Conservation (phyloP, 108 stramenopile species). For the Schizochytrium sp. region DNA sequence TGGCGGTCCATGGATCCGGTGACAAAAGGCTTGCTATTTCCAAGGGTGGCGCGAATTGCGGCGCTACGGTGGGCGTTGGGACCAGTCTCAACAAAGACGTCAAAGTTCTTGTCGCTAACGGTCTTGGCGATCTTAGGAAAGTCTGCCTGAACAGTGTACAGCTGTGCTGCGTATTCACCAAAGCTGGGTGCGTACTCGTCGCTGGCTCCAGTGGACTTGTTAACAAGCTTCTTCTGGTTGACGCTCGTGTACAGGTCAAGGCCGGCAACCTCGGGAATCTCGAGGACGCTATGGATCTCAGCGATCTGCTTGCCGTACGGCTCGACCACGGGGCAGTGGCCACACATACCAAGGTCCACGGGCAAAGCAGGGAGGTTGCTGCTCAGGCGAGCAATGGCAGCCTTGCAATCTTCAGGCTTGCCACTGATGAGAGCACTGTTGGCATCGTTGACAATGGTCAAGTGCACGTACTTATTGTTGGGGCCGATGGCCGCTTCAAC, state of each 20-base stretch:
- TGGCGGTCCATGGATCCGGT: background rate
- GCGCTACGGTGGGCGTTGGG: conserved; percentile 32
- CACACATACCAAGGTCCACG: background rate
- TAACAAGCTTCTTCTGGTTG: conserved; percentile 3
- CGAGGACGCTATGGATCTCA: background rate
- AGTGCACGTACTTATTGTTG: conserved; percentile 33
- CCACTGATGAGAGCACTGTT: conserved; percentile 38
- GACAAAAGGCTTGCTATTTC: background rate
- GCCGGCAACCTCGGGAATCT: background rate
- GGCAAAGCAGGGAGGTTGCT: background rate
- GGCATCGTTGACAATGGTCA: conserved; percentile 25
- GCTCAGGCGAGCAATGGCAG: background rate
- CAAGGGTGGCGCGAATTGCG: conserved; percentile 18
- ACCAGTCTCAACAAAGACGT: background rate
- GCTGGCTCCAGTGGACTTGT: background rate
- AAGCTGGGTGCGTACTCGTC: background rate
- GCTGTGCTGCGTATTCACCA: background rate
- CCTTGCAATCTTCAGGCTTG: background rate
- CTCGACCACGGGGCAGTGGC: background rate
- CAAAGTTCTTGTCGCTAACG: background rate
- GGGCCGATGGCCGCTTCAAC: conserved; percentile 9
- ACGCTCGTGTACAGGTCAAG: background rate
- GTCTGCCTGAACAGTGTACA: background rate
- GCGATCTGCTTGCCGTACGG: background rate
- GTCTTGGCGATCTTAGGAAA: background rate